Evolutionary conservation across 2,329 filamentous ascomycete species (phyloP).

Genomic region (Fonsecaea erecta): DNA sequence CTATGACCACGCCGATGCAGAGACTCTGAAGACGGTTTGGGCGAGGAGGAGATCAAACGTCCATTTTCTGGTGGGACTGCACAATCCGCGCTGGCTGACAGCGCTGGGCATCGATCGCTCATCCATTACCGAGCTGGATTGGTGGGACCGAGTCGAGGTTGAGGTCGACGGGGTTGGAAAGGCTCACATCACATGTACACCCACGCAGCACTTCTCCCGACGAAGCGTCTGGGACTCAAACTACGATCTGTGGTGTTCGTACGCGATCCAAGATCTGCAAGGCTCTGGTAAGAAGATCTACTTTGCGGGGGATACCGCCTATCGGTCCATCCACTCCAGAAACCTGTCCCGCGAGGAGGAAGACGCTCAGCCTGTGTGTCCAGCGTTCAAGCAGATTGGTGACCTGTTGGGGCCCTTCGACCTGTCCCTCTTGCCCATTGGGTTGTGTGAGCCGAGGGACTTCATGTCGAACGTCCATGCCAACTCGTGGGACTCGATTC

Average conservation of each 20-base stretch:
- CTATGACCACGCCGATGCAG: conserved; percentile 60
- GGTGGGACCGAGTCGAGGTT: conserved; percentile 53
- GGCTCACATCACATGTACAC: conserved; percentile 52
- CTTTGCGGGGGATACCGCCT: conserved; percentile 58
- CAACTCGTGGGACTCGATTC: conserved; percentile 54
- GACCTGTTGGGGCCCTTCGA: conserved; percentile 54
- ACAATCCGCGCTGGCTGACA: conserved; percentile 37
- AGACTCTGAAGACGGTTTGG: conserved; percentile 50
- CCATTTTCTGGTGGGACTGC: conserved; percentile 51
- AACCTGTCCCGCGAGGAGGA: conserved; percentile 33
- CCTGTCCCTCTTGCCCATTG: conserved; percentile 56
- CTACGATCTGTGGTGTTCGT: conserved; percentile 56
- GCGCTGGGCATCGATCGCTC: conserved; percentile 43
- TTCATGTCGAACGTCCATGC: conserved; percentile 54
- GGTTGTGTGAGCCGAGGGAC: conserved; percentile 52
- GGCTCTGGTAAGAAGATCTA: conserved; percentile 27
- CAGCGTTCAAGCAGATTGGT: conserved; percentile 55
- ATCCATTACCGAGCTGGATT: conserved; percentile 55
- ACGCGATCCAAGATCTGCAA: conserved; percentile 45
- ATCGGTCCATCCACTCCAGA: conserved; percentile 44
- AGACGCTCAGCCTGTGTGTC: conserved; percentile 50
- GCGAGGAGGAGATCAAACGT: conserved; percentile 50
- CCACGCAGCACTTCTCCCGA: conserved; percentile 55
- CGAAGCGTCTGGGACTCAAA: conserved; percentile 48
- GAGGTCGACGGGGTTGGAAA: conserved; percentile 42